Evolutionary conservation across 163 green algal genomes (phyloP), one percentile per base, ranked within the genome.

Genomic region (Scenedesmus sp.): DNA sequence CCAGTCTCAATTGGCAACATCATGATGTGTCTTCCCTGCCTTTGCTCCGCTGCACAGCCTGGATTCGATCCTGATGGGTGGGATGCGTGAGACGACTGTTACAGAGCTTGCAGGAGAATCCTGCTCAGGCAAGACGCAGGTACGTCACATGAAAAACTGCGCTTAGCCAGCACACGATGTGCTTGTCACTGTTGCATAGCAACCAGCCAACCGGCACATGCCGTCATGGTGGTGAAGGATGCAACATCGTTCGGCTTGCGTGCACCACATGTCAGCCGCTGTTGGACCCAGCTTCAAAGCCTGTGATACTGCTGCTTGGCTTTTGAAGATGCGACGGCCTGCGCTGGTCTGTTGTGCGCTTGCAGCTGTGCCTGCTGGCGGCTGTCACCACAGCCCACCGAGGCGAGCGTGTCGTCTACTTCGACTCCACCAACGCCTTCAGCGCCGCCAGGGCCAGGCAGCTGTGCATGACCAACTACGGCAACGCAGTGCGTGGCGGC

Each of bases 361-460:
- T 65, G 30, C 94, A 96, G 92, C 86, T 96, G 61, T 96, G 94
- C 91, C 91, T 95, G 26, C 59, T 78, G 24, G 92, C 93, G 2
- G 93, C 94, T 0, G 95, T 94, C 0, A 61, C 61, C 24, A 94
- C 93, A 0, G 93, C 93, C 0, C 40, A 70, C 16, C 76, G 89
- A 3, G 76, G 89, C 16, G 91, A 95, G 88, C 30, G 78, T 3
- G 94, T 97, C 51, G 24, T 96, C 24, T 97, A 93, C 42, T n/a
- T 97, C 3, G 95, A 97, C 93, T 95, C 92, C 33, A 94, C 89
- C 33, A 94, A 93, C 73, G 87, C 90, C 42, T 96, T 97, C 91
- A 91, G 70, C 6, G 90, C 89, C 0, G 22, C 33, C 24, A 88
- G 95, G 26, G 37, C 91, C 0, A 33, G 53, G 73, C 72, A 90